Evolutionary conservation across 176 grass and related monocot species (phyloP).

Genomic region (Bromus sterilis): DNA sequence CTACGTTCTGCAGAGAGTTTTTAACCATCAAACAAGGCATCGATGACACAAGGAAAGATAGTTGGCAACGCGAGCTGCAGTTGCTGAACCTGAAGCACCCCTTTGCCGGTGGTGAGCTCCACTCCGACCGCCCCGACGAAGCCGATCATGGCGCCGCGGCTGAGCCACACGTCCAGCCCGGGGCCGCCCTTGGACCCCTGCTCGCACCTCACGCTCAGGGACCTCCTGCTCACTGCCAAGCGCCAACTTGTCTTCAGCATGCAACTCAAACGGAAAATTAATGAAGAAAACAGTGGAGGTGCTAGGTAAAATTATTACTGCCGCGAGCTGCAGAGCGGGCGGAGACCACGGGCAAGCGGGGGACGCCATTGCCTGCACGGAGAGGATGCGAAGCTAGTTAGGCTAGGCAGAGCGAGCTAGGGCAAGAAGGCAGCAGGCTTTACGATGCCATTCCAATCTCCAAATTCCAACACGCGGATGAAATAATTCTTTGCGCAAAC

Average conservation of each 20-base stretch:
- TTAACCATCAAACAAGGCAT: neutral
- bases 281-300: neutral
- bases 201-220: conserved; percentile 50
- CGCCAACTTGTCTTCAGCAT: neutral
- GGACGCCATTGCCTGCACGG: neutral
- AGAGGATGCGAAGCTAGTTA: neutral
- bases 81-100: conserved; percentile 59
- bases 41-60: neutral
- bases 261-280: neutral
- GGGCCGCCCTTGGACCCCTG: conserved; percentile 52
- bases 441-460: neutral
- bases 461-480: neutral
- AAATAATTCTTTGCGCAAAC: neutral
- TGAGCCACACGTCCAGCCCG: conserved; percentile 68
- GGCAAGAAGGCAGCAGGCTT: neutral
- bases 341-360: neutral
- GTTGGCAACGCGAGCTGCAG: neutral
- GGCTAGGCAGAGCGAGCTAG: neutral
- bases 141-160: conserved; percentile 68
- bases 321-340: neutral
- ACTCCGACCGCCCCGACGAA: conserved; percentile 47
- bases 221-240: conserved; percentile 2
- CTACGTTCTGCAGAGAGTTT: conserved; percentile 49
- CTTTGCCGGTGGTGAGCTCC: conserved; percentile 68
- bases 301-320: neutral